Evolutionary conservation across 495 filamentous ascomycete species (phyloP), one percentile per base, ranked within the genome.

Genomic region (Tuber magnatum): DNA sequence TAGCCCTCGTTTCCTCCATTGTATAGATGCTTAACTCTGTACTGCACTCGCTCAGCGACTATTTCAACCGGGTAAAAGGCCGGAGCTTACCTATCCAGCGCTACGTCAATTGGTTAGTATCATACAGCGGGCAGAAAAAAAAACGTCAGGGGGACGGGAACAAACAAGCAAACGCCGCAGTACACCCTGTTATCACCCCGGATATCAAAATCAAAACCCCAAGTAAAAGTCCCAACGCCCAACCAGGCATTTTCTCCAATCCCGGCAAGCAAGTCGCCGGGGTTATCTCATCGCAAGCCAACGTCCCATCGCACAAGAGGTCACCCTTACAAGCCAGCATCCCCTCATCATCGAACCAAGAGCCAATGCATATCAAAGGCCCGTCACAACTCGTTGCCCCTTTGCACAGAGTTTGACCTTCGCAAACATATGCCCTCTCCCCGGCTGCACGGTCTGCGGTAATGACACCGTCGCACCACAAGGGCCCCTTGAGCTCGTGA

Each of bases 321-420:
- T 79, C 76, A 14, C 77, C 77, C 70, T 72, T 79, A 41, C 77
- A 79, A 70, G 61, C 70, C 44, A 79, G 71, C 6, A 48, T 73
- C 39, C 76, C 77, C 28, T 75, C 74, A 35, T 78, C 69, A 68
- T 79, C 44, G n/a, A 79, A 3, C 77, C 77, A 79, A 43, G 78
- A 70, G 38, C 51, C 69, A 28, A 61, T 79, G 44, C 77, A 79
- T 20, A 72, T 41, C 38, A 79, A 24, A n/a, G 77, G 68, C 18
- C 51, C 77, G 32, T 70, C 75, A 68, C 77, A 79, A 41, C 65
- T 72, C 46, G 72, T 79, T 12, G 41, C 28, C 44, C 77, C 77
- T 40, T 79, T 69, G 42, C 76, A 79, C 22, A 75, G 71, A 2
- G 65, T 48, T 9, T 51, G 38, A 32, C 72, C 69, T 65, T 75